phyloP scores from a whole-genome alignment of 257 asterid genomes.

The Primulina eburnea region DNA sequence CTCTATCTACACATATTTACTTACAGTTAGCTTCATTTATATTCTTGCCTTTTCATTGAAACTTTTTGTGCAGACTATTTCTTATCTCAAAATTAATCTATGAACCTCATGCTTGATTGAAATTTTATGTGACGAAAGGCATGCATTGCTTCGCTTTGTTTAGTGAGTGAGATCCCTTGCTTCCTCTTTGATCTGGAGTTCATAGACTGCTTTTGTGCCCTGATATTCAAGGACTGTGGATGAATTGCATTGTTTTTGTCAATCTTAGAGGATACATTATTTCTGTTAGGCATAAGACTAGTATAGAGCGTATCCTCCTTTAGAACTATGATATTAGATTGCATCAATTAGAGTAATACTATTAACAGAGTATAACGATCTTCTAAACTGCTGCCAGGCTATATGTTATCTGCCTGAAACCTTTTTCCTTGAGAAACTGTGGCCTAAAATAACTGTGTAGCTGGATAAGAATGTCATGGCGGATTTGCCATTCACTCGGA shows the following conservation, averaged over 20 bases:
- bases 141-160: background rate
- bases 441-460: background rate
- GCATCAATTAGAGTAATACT: no score
- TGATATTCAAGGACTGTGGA: background rate
- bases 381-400: background rate
- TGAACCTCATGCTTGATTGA: background rate
- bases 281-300: background rate
- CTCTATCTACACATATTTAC: background rate
- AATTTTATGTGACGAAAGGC: background rate
- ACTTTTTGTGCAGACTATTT: background rate
- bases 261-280: no score
- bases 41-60: background rate
- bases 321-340: background rate
- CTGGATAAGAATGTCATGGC: background rate
- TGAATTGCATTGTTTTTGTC: background rate
- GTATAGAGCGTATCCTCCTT: background rate
- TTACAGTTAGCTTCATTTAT: background rate
- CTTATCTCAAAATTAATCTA: background rate
- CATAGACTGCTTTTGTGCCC: background rate
- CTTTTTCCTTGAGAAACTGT: background rate
- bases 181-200: background rate
- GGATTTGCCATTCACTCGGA: background rate
- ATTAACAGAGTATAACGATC: background rate
- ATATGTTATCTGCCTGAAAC: background rate
- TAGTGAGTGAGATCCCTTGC: background rate